Conservation (phyloP, 176 grass and related monocot species). For the Cenchrus fungigraminus region DNA sequence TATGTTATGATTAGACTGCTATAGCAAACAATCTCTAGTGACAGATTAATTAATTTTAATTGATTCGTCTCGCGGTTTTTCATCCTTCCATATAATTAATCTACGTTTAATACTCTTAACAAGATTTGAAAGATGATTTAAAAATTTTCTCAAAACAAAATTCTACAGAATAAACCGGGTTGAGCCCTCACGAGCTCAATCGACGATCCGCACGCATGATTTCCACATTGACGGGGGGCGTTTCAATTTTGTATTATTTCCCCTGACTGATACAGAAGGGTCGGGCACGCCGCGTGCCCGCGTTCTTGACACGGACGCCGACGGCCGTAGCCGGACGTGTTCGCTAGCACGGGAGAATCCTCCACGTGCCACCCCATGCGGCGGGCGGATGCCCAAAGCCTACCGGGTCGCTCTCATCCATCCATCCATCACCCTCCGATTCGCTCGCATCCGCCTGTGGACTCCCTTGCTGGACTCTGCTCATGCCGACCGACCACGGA, state of each 20-base stretch:
- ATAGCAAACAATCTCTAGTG: too few relatives aligned
- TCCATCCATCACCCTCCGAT: background rate
- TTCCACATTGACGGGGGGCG: background rate
- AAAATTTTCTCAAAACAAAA: too few relatives aligned
- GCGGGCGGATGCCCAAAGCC: background rate
- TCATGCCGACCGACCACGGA: background rate
- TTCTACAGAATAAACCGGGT: too few relatives aligned
- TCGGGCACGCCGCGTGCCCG: background rate
- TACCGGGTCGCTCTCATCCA: background rate
- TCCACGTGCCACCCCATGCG: background rate
- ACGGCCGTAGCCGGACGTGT: background rate
- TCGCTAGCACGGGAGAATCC: background rate
- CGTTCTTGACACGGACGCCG: background rate
- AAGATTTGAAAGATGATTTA: too few relatives aligned
- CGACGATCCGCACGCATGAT: background rate
- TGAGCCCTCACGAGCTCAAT: too few relatives aligned
- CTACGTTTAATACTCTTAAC: too few relatives aligned
- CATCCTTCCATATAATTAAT: too few relatives aligned
- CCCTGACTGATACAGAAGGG: background rate
- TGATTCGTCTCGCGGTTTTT: too few relatives aligned
- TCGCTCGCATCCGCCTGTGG: background rate
- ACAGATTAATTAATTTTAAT: too few relatives aligned
- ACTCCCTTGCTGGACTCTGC: background rate
- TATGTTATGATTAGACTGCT: too few relatives aligned
- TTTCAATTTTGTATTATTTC: background rate